phyloP scores from a whole-genome alignment of 192 early-diverging fungal genomes.

The Funneliformis geosporum region DNA sequence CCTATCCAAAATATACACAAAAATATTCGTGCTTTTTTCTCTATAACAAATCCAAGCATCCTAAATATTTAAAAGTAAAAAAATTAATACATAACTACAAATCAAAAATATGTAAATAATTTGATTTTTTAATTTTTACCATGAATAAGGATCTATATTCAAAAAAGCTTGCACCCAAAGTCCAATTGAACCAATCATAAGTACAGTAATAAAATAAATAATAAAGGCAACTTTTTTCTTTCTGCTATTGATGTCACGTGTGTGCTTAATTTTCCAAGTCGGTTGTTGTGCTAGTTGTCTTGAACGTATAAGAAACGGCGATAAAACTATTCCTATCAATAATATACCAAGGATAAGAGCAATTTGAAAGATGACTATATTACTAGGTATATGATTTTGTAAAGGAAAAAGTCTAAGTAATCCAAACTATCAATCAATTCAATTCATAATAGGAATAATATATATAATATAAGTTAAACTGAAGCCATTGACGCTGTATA shows the following conservation, averaged over 20 bases:
- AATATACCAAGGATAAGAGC: constrained; percentile 71
- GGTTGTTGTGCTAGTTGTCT: constrained; percentile 50
- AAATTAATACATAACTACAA: not conserved
- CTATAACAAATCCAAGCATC: constrained; percentile 30
- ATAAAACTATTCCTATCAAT: constrained; percentile 57
- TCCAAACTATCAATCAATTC: constrained; percentile 38
- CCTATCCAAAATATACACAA: constrained; percentile 42
- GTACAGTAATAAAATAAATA: constrained; percentile 42
- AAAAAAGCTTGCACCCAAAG: constrained; percentile 54
- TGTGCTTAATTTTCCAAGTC: constrained; percentile 39
- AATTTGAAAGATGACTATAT: constrained; percentile 53
- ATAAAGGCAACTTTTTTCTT: constrained; percentile 48
- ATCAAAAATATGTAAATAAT: not conserved
- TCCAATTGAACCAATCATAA: constrained; percentile 54
- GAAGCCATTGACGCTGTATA: not conserved
- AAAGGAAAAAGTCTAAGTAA: constrained; percentile 34
- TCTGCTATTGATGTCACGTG: constrained; percentile 37
- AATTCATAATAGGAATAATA: not conserved
- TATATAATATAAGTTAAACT: constrained; percentile 29
- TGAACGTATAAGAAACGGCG: constrained; percentile 56
- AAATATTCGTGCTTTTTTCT: constrained; percentile 40
- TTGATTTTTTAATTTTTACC: constrained; percentile 44
- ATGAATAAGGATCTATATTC: constrained; percentile 67
- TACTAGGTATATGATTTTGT: not conserved
- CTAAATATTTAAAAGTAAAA: constrained; percentile 29